phyloP scores from a whole-genome alignment of 2,329 filamentous ascomycete genomes.

The Diplocarpon mali region DNA sequence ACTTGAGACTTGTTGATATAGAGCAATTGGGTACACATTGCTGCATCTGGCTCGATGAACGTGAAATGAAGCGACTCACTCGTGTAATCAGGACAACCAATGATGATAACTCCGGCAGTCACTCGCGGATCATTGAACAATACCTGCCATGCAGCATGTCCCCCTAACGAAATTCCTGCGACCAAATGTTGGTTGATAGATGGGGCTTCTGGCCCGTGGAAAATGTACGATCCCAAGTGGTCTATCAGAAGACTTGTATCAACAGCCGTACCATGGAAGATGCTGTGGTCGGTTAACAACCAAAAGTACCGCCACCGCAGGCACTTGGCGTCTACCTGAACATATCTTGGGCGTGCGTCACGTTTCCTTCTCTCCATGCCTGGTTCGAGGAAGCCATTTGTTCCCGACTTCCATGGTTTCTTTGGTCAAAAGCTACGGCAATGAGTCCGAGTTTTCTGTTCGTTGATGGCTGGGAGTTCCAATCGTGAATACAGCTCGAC shows the following conservation, averaged over 20 bases:
- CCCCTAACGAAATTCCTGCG: constrained; percentile 76
- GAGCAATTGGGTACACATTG: neutral
- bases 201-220: constrained; percentile 36
- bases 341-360: constrained; percentile 86
- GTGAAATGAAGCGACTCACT: constrained; percentile 33
- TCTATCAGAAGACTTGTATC: constrained; percentile 70
- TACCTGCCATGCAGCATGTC: constrained; percentile 77
- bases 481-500: constrained; percentile 54
- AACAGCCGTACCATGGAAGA: constrained; percentile 48
- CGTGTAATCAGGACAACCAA: constrained; percentile 84
- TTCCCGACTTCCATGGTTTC: constrained; percentile 74
- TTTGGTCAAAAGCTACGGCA: constrained; percentile 79
- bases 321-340: constrained; percentile 37
- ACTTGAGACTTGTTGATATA: neutral
- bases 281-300: neutral
- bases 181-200: constrained; percentile 55
- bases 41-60: neutral
- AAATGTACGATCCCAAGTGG: constrained; percentile 65
- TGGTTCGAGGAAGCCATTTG: constrained; percentile 60
- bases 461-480: constrained; percentile 39
- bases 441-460: constrained; percentile 45
- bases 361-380: constrained; percentile 62
- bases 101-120: constrained; percentile 65
- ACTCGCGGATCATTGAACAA: constrained; percentile 70
- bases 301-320: neutral